Percentiles rank a stretch among this genome's conserved stretches.
Evolutionary conservation across 2,329 filamentous ascomycete species (phyloP).

Genomic region (Ceratocystis cacaofunesta): DNA sequence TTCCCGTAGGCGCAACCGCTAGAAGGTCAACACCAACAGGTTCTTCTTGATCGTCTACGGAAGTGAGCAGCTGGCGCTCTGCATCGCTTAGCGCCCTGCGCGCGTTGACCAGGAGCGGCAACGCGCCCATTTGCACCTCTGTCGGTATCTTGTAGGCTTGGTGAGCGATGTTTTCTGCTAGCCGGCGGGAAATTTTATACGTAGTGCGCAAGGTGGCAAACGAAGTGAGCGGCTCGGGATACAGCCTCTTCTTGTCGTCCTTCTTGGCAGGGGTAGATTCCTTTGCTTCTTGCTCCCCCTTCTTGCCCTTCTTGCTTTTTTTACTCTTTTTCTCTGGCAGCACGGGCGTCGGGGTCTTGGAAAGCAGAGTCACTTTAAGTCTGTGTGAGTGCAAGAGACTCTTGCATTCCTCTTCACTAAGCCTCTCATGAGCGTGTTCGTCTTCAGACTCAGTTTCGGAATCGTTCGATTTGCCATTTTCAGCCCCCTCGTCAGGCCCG

Average conservation of each 20-base stretch:
- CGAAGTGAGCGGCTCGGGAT: conserved; percentile 62
- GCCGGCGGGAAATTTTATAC: conserved; percentile 57
- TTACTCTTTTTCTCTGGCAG: conserved; percentile 27
- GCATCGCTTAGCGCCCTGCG: conserved; percentile 31
- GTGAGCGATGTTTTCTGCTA: conserved; percentile 65
- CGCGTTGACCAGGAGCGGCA: conserved; percentile 60
- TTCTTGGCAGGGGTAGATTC: conserved; percentile 25
- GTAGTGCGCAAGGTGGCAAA: conserved; percentile 57
- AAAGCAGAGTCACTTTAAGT: conserved; percentile 69
- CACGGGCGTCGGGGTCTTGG: conserved; percentile 25
- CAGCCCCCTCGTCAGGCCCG: conserved; percentile 18
- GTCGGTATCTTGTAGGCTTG: conserved; percentile 82
- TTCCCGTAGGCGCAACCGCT: conserved; percentile 84
- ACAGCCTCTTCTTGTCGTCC: conserved; percentile 47
- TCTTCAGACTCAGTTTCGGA: conserved; percentile 22
- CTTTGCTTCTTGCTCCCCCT: conserved; percentile 26
- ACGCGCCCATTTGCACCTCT: conserved; percentile 76
- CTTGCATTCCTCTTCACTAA: conserved; percentile 58
- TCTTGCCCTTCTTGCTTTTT: conserved; percentile 31
- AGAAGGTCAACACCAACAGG: conserved; percentile 48
- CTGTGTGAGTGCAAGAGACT: conserved; percentile 65
- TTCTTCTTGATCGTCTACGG: conserved; percentile 20
- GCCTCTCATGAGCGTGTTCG: conserved; percentile 3
- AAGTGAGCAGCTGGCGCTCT: conserved; percentile 3
- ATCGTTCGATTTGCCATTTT: conserved; percentile 19